Conservation (phyloP, 2,329 filamentous ascomycete species). For the Colletotrichum simmondsii region DNA sequence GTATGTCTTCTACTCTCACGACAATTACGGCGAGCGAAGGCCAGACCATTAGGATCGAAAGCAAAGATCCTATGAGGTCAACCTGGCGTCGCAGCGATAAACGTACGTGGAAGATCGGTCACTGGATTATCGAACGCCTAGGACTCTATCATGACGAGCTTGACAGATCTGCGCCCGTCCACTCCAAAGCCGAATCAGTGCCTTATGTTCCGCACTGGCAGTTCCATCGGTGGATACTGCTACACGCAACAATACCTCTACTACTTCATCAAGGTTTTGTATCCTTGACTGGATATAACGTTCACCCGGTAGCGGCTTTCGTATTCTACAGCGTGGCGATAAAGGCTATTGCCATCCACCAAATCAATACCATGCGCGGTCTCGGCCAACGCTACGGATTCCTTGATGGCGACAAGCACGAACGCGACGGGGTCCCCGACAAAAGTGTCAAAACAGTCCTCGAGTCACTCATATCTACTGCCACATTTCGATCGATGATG, state of each 20-base stretch:
- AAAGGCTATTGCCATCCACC: slow-evolving; percentile 51
- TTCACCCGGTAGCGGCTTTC: slow-evolving; percentile 44
- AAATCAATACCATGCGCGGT: slow-evolving; percentile 49
- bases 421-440: slow-evolving; percentile 54
- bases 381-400: slow-evolving; percentile 52
- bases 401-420: slow-evolving; percentile 56
- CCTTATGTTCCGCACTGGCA: slow-evolving; percentile 49
- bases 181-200: slow-evolving; percentile 53
- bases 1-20: not conserved
- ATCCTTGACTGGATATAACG: slow-evolving; percentile 42
- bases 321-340: slow-evolving; percentile 51
- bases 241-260: slow-evolving; percentile 49
- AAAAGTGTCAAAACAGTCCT: slow-evolving; percentile 47
- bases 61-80: slow-evolving; percentile 52
- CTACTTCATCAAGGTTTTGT: slow-evolving; percentile 49
- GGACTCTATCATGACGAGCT: slow-evolving; percentile 41
- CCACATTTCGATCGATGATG: slow-evolving; percentile 46
- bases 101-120: slow-evolving; percentile 43
- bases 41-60: not conserved
- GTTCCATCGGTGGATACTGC: slow-evolving; percentile 51
- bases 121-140: slow-evolving; percentile 46
- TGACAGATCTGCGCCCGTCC: slow-evolving; percentile 47
- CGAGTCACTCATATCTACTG: slow-evolving; percentile 45
- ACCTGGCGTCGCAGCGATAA: slow-evolving; percentile 46
- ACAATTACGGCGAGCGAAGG: not conserved